Evolutionary conservation across 1,284 basidiomycete species (phyloP).

Genomic region (Rhodotorula mucilaginosa): DNA sequence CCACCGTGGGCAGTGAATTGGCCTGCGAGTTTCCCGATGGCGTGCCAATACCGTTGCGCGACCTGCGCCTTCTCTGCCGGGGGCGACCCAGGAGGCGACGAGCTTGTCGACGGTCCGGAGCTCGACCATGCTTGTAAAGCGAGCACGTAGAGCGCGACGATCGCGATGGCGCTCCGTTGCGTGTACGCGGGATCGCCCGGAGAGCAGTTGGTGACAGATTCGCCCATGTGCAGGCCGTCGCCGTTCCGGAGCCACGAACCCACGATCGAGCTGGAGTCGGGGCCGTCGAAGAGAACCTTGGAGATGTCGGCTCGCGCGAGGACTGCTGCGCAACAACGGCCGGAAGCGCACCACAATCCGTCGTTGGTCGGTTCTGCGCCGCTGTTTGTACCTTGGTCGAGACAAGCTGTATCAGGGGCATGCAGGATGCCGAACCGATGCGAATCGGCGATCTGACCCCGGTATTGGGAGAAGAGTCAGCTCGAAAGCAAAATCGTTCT

Average conservation of each 20-base stretch:
- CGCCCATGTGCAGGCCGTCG: too few relatives aligned
- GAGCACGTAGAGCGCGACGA: slow-evolving; percentile 32
- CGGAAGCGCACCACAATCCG: slow-evolving; percentile 18
- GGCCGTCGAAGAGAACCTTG: too few relatives aligned
- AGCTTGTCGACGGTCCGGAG: not conserved
- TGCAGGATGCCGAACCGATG: slow-evolving; percentile 34
- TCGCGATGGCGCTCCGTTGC: slow-evolving; percentile 15
- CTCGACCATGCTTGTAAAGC: slow-evolving; percentile 26
- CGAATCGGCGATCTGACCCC: slow-evolving; percentile 30
- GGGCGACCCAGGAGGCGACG: not conserved
- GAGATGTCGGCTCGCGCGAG: too few relatives aligned
- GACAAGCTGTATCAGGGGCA: slow-evolving; percentile 2
- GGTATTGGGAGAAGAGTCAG: not conserved
- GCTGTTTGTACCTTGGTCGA: not conserved
- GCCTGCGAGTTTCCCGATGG: slow-evolving; percentile 22
- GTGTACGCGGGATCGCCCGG: not conserved
- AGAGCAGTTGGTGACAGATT: too few relatives aligned
- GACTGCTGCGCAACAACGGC: too few relatives aligned
- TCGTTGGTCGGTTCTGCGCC: not conserved
- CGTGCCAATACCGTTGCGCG: slow-evolving; percentile 25
- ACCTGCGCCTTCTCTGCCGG: not conserved
- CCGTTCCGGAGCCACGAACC: too few relatives aligned
- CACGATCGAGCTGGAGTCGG: too few relatives aligned
- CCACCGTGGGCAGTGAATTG: not conserved
- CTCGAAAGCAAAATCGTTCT: not conserved